Base-by-base conservation (phyloP, 495 filamentous ascomycete genomes). In the Penicillium salamii region DNA sequence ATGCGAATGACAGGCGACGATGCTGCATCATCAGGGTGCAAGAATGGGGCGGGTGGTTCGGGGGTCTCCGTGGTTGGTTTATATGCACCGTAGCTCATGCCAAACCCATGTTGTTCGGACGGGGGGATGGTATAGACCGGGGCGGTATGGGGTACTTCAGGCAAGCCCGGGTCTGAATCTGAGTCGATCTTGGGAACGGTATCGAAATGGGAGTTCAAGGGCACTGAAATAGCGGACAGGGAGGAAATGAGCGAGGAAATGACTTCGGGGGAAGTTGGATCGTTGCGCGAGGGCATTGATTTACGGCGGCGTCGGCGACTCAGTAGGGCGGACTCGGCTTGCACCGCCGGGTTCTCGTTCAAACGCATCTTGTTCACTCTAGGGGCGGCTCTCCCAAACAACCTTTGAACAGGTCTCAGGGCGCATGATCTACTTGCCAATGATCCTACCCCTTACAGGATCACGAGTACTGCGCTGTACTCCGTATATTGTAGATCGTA, bases 231-330 rank as follows among this genome's bases (percentile, higher is more conserved):
- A 62, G 85, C 82, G 15, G 89, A 90, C 14, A 98, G 80, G 3
- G 91, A 93, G 42, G 90, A 91, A 66, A 98, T 95, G 42, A 98
- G 77, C 32, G 88, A 90, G 42, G 88, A 91, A 52, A 98, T 97
- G 40, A 98, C 88, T 67, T 95, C 91, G 20, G 93, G 90, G 12
- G 91, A 93, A 2, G 88, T 85, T 37, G 89, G 81, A 49, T 74
- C 55, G 49, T 55, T 64, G 48, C 66, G 72, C 43, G 59, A 52
- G 46, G 69, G 65, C 29, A 70, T 55, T 21, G 68, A 72, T 57
- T 70, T 70, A 59, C 68, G 71, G 56, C 68, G 72, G 49, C 69
- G 64, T 21, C 55, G 65, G 41, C 49, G 68, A 46, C 52, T 68
- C 40, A 68, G 56, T 57, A 69, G 61, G 49, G 70, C 57, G 20